phyloP scores from a whole-genome alignment of 805 yeast species.

The Scheffersomyces lignosus region DNA sequence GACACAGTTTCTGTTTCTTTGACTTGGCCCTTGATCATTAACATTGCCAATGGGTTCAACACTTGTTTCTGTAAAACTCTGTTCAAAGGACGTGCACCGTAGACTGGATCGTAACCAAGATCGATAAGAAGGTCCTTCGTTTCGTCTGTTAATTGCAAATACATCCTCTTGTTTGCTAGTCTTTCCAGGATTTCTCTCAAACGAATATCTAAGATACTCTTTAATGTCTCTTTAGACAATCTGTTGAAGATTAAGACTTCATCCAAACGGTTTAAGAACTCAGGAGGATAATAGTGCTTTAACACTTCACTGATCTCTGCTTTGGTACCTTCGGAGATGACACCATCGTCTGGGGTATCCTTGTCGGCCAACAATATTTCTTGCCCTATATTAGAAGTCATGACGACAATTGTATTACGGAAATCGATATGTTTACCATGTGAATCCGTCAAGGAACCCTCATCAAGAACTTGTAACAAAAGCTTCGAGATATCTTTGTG shows the following conservation, averaged over 20 bases:
- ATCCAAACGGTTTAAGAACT: slow-evolving; percentile 90
- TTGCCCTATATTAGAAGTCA: slow-evolving; percentile 97
- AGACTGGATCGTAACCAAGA: slow-evolving; percentile 85
- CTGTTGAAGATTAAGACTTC: slow-evolving; percentile 93
- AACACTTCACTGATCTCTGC: slow-evolving; percentile 63
- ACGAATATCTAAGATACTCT: slow-evolving; percentile 82
- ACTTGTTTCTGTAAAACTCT: slow-evolving; percentile 79
- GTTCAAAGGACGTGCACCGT: slow-evolving; percentile 96
- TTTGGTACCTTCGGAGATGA: slow-evolving; percentile 55
- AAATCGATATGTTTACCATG: slow-evolving; percentile 94
- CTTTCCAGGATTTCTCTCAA: slow-evolving; percentile 79
- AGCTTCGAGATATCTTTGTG: slow-evolving; percentile 94
- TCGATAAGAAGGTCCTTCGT: slow-evolving; percentile 81
- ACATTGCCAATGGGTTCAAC: slow-evolving; percentile 85
- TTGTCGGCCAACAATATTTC: slow-evolving; percentile 74
- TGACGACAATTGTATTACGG: slow-evolving; percentile 90
- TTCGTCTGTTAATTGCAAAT: slow-evolving; percentile 49
- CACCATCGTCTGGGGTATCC: slow-evolving; percentile 57
- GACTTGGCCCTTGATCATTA: slow-evolving; percentile 77
- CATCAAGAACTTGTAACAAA: slow-evolving; percentile 88
- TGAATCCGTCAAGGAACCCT: slow-evolving; percentile 91
- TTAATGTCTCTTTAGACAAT: slow-evolving; percentile 70
- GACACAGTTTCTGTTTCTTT: slow-evolving; percentile 34
- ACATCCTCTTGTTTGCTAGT: slow-evolving; percentile 74
- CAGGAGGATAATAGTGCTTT: slow-evolving; percentile 83